phyloP scores from a whole-genome alignment of 805 yeast species.

The Yarrowia sp. region DNA sequence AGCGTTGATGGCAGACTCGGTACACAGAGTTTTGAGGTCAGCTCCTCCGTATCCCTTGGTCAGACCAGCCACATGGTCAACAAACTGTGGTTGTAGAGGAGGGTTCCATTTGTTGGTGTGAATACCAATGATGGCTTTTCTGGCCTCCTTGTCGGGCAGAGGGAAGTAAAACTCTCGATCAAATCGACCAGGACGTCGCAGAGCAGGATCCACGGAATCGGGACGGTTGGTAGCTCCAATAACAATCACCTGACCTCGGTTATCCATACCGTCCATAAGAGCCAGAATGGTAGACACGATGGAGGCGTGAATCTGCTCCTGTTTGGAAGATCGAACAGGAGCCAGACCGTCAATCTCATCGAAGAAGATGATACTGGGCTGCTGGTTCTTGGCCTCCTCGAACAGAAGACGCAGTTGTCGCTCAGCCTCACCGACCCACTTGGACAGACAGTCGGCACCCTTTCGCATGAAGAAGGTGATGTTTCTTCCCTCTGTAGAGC shows the following conservation, averaged over 20 bases:
- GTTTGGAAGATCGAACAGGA: slow-evolving; percentile 96
- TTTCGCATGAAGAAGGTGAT: slow-evolving; percentile 97
- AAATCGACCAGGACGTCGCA: slow-evolving; percentile 95
- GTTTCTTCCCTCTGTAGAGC: slow-evolving; percentile 81
- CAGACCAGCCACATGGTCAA: slow-evolving; percentile 70
- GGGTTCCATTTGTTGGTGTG: slow-evolving; percentile 93
- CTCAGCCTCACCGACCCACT: slow-evolving; percentile 99
- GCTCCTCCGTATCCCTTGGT: slow-evolving; percentile 99
- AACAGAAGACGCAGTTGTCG: slow-evolving; percentile 87
- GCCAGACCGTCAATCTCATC: slow-evolving; percentile 99
- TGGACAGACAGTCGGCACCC: slow-evolving; percentile 95
- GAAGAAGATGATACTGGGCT: slow-evolving; percentile 94
- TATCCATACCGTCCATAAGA: slow-evolving; percentile 99
- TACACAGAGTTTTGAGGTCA: slow-evolving; percentile 89
- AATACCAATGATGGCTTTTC: slow-evolving; percentile 78
- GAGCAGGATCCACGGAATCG: slow-evolving; percentile 97
- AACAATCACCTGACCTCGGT: slow-evolving; percentile 96
- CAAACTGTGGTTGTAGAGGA: slow-evolving; percentile 63
- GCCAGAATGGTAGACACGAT: slow-evolving; percentile 95
- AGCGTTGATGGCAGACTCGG: slow-evolving; percentile 92
- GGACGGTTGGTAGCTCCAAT: slow-evolving; percentile 99
- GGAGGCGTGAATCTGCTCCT: slow-evolving; percentile 97
- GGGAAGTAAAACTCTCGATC: slow-evolving; percentile 98
- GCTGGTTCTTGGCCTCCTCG: slow-evolving; percentile 95
- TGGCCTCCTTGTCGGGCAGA: slow-evolving; percentile 79